A percentile compares a stretch with the other conserved stretches of the same genome.
Conservation (phyloP, 2,329 filamentous ascomycete genomes). For the Elsinoe necatrix region DNA sequence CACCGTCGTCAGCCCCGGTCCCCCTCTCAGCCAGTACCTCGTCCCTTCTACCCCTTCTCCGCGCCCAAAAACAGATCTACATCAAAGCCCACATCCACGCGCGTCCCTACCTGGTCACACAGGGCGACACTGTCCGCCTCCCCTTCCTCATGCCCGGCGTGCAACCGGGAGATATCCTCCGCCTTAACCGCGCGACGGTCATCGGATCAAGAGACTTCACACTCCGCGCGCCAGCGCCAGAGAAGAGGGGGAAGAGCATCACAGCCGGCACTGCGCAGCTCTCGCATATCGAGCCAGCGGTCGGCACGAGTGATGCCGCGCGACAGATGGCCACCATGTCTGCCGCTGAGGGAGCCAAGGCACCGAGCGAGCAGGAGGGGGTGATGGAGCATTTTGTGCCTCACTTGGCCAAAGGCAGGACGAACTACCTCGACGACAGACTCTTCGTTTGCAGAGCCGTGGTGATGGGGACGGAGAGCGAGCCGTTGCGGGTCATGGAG, state of each 20-base stretch:
- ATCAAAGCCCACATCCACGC: conserved; percentile 72
- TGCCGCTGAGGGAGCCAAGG: conserved; percentile 14
- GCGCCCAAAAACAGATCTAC: conserved; percentile 67
- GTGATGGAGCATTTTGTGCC: conserved; percentile 30
- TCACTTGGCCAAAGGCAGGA: conserved; percentile 32
- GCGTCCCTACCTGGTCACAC: conserved; percentile 67
- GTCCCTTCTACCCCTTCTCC: conserved; percentile 60
- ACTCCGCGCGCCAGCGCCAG: conserved; percentile 61
- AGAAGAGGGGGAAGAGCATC: conserved; percentile 25
- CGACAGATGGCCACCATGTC: conserved; percentile 24
- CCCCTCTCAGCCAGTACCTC: conserved; percentile 49
- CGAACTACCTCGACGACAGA: conserved; percentile 63
- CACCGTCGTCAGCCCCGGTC: no score
- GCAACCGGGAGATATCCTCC: conserved; percentile 70
- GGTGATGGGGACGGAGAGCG: conserved; percentile 73
- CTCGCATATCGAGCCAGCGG: conserved; percentile 20
- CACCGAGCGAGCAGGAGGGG: background rate
- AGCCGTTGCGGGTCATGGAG: conserved; percentile 49
- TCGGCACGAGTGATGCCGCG: conserved; percentile 22
- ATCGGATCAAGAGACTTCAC: conserved; percentile 88
- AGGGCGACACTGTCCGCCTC: conserved; percentile 41
- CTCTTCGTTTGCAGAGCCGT: conserved; percentile 78
- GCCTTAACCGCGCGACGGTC: conserved; percentile 73
- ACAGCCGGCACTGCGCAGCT: conserved; percentile 23
- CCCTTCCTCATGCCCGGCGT: conserved; percentile 44